Conservation (phyloP, 1,284 basidiomycete genomes). For the Ustilago shanxiensis region DNA sequence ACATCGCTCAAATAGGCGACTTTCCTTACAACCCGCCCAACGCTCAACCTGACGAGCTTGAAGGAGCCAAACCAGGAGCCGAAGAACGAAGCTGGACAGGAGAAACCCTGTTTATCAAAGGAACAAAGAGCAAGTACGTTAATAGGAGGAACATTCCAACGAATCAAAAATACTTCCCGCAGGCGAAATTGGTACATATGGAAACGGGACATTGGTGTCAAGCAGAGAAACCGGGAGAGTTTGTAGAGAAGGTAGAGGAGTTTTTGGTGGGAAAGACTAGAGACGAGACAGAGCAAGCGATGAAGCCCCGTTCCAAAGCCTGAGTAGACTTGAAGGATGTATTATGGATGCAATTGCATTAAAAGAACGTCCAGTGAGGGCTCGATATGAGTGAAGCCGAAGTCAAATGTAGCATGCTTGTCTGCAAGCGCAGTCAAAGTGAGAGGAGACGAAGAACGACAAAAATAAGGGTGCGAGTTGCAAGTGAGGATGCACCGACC, state of each 20-base stretch:
- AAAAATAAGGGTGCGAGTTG: not conserved
- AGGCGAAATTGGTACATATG: conserved; percentile 71
- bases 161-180: conserved; percentile 79
- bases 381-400: not conserved
- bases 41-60: conserved; percentile 72
- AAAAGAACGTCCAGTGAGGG: not conserved
- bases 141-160: conserved; percentile 77
- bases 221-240: conserved; percentile 70
- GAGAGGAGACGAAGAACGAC: not conserved
- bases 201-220: conserved; percentile 72
- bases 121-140: conserved; percentile 77
- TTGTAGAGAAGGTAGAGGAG: conserved; percentile 64
- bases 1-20: conserved; percentile 78
- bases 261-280: conserved; percentile 59
- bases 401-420: not conserved
- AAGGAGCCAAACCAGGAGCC: conserved; percentile 10
- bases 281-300: conserved; percentile 36
- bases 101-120: conserved; percentile 81
- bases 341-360: not conserved
- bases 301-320: conserved; percentile 33
- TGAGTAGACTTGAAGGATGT: not conserved
- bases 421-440: not conserved
- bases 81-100: conserved; percentile 74
- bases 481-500: conserved; percentile 17
- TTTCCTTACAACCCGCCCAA: conserved; percentile 76